Evolutionary conservation across 1,139 yeast genomes (phyloP).

Genomic region (Torulaspora globosa): DNA sequence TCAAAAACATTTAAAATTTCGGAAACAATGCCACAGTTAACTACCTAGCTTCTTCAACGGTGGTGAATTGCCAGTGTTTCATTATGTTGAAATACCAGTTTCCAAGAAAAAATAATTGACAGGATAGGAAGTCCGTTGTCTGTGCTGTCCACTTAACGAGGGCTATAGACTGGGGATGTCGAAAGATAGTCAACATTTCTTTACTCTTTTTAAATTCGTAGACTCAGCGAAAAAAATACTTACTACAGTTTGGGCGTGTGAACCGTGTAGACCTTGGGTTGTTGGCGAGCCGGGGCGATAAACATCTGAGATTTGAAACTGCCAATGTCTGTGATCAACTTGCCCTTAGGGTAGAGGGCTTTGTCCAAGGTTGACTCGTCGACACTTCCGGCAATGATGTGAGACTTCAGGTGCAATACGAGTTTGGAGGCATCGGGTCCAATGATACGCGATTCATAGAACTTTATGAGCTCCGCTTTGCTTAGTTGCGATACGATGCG

Average conservation of each 20-base stretch:
- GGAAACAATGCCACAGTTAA: slow-evolving; percentile 41
- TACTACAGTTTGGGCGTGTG: slow-evolving; percentile 17
- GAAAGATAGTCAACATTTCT: slow-evolving; percentile 37
- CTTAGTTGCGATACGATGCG: slow-evolving; percentile 50
- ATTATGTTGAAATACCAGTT: slow-evolving; percentile 35
- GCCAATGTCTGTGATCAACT: slow-evolving; percentile 39
- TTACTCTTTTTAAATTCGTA: background rate
- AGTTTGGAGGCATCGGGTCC: slow-evolving; percentile 46
- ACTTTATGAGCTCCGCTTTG: slow-evolving; percentile 53
- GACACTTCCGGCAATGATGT: slow-evolving; percentile 35
- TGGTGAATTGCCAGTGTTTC: slow-evolving; percentile 39
- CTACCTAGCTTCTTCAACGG: slow-evolving; percentile 36
- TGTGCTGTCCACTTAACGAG: slow-evolving; percentile 25
- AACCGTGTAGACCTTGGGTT: slow-evolving; percentile 32
- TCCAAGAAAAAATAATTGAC: slow-evolving; percentile 37
- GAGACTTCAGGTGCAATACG: slow-evolving; percentile 67
- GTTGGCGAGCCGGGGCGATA: slow-evolving; percentile 45
- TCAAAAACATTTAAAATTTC: slow-evolving; percentile 31
- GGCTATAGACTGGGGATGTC: slow-evolving; percentile 38
- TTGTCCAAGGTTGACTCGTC: slow-evolving; percentile 28
- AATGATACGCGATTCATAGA: slow-evolving; percentile 49
- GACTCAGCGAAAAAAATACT: background rate
- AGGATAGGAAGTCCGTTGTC: slow-evolving; percentile 40
- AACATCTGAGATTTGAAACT: slow-evolving; percentile 44
- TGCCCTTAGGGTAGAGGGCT: slow-evolving; percentile 39